These are phyloP conservation scores for Noccaea bulbosa DNA, from an alignment of 345 rosid species.

Conservation along the genomic window DNA sequence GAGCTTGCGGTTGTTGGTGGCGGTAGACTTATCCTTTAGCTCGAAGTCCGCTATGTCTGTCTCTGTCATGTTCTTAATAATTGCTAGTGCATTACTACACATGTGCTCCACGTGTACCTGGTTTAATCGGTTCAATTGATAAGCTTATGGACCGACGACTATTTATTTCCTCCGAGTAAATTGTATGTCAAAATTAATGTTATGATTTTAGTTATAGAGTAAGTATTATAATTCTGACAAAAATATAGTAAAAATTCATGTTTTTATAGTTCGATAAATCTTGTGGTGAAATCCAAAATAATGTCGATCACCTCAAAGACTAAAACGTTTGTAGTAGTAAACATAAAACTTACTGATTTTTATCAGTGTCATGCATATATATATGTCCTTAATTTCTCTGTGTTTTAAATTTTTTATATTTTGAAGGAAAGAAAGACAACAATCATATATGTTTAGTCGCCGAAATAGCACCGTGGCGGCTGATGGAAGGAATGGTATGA, in stretches of 20 bases:
- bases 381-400: neutral
- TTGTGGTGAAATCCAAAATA: neutral
- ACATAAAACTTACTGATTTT: neutral
- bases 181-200: neutral
- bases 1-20: constrained; percentile 46
- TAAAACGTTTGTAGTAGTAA: neutral
- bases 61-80: constrained; percentile 60
- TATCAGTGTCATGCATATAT: neutral
- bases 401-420: too few species aligned
- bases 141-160: neutral
- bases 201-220: neutral
- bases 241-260: neutral
- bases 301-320: neutral
- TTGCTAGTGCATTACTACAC: constrained; percentile 61
- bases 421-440: neutral
- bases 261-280: neutral
- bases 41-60: constrained; percentile 49
- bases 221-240: neutral
- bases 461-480: too few species aligned
- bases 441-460: neutral
- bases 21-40: constrained; percentile 16
- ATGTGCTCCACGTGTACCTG: constrained; percentile 49
- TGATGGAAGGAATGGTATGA: too few species aligned
- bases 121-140: constrained; percentile 6
- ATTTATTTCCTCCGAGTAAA: neutral